Evolutionary conservation across 169 alveolate genomes (phyloP), one percentile per base, ranked within the genome.

Genomic region (Plasmodium blacklocki): DNA sequence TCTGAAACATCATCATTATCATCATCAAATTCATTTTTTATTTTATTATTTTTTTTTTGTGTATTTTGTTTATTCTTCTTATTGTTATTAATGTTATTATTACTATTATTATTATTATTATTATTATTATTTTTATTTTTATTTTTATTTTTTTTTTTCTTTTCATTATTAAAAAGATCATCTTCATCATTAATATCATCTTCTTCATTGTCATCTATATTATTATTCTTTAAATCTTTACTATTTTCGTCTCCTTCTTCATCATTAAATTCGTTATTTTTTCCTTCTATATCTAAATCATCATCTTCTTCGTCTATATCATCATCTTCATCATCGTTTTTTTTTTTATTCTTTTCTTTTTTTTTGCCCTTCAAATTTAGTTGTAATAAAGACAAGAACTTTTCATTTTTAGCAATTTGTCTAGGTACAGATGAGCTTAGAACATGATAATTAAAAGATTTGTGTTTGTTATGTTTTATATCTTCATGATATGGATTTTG

Each of bases 391-490:
- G 89, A 76, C n/a, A 76, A 47, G 7, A 66, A 66, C 59, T 32
- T 58, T 76, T 76, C 89, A 76, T 76, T 26, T 58, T 23, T 76
- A 3, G n/a, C 78, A 66, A 76, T 63, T 7, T 26, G 43, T 23
- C 21, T 15, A 21, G 50, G 29, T n/a, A 59, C 56, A 21, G 47
- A 47, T 1, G 43, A 15, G 12, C 89, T 66, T 47, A 76, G 47
- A 3, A 63, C 67, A 52, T 76, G 66, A 52, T 50, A 52, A 59
- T 74, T 74, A 32, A 32, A 32, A 32, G 6, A 6, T 4, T 32
- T 32, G 45, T 32, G 45, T 32, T 32, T 32, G 45, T 32, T 32
- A 32, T 32, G 8, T 4, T 32, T 32, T 50, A 50, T 49, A 64
- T 58, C 60, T 0, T 29, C 88, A 73, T 32, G 45, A 32, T 5